Percentiles rank a stretch among this genome's conserved stretches.
phyloP scores from a whole-genome alignment of 352 stramenopile genomes.

The Lagenidium sp. region DNA sequence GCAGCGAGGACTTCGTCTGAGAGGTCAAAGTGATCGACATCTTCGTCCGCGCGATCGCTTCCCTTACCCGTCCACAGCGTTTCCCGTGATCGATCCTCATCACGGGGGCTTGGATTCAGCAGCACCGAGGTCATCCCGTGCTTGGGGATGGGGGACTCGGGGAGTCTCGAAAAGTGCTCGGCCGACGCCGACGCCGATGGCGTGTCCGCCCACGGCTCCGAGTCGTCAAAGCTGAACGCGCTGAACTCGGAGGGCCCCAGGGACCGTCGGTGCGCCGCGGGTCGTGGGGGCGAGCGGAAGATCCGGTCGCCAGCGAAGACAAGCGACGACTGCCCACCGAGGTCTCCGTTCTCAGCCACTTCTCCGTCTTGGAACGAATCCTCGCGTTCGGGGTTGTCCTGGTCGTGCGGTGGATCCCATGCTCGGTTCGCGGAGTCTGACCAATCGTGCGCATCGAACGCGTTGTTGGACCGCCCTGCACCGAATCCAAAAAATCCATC shows the following conservation, averaged over 20 bases:
- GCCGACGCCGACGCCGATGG: no score
- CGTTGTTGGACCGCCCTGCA: no score
- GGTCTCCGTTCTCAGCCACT: not conserved
- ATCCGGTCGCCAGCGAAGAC: constrained; percentile 8
- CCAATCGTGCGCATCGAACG: no score
- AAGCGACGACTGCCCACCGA: not conserved
- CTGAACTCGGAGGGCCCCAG: constrained; percentile 46
- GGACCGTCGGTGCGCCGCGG: constrained; percentile 1
- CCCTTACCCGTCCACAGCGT: no score
- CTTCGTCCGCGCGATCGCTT: no score
- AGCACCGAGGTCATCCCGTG: constrained; percentile 4
- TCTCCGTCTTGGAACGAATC: no score
- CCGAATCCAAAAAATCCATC: constrained; percentile 12
- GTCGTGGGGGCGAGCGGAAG: constrained; percentile 3
- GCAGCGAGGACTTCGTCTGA: no score
- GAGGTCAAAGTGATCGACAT: no score
- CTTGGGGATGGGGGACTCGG: constrained; percentile 18
- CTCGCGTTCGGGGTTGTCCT: no score
- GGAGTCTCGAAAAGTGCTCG: constrained; percentile 33
- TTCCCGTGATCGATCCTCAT: not conserved
- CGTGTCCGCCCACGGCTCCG: constrained; percentile 47
- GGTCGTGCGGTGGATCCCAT: no score
- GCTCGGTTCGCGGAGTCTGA: no score
- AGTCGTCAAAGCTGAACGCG: constrained; percentile 74
- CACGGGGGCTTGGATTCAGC: no score